Evolutionary conservation across 2,329 filamentous ascomycete genomes (phyloP), one percentile per base, ranked within the genome.

Genomic region (Fonsecaea monophora): DNA sequence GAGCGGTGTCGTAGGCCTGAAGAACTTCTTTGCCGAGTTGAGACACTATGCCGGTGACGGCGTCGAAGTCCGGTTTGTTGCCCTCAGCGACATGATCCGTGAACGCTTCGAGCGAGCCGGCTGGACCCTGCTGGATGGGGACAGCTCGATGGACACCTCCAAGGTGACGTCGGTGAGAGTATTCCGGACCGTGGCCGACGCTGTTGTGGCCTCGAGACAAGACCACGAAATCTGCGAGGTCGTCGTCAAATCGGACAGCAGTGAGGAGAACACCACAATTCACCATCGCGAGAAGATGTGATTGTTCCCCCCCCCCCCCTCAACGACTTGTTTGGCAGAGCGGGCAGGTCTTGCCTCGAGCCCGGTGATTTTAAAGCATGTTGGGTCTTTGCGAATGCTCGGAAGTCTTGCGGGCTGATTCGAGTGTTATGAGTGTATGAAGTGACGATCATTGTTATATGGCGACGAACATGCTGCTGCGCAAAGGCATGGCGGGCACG

Each of bases 1-100:
- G 0, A 87, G 85, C 0, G 85, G 83, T 0, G 78, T 85, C 3
- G 77, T 79, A 0, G 82, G 84, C 8, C 73, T 87, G 6, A 78
- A 78, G 45, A 83, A 83, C 40, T 74, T 87, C 21, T 77, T 82
- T 18, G 76, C 76, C 13, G 84, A 86, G 69, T 69, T 87, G 3
- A 77, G 79, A 18, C 80, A 80, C 30, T 87, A 84, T 62, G 82
- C 80, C 0, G 85, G 85, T 0, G 74, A 79, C 2, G 73, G 75
- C 0, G 77, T 83, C 0, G 79, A 84, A 60, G 71, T 87, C 2
- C 74, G 84, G 0, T 83, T 87, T 53, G 81, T 82, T 1, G 81
- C 81, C 6, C 77, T 87, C 76, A 78, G 78, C 0, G 75, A 78
- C 0, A 78, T 81, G 8, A 76, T 84, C 1, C 55, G 70, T 7